Evolutionary conservation across 345 rosid genomes (phyloP).

Genomic region (Populus euphratica): DNA sequence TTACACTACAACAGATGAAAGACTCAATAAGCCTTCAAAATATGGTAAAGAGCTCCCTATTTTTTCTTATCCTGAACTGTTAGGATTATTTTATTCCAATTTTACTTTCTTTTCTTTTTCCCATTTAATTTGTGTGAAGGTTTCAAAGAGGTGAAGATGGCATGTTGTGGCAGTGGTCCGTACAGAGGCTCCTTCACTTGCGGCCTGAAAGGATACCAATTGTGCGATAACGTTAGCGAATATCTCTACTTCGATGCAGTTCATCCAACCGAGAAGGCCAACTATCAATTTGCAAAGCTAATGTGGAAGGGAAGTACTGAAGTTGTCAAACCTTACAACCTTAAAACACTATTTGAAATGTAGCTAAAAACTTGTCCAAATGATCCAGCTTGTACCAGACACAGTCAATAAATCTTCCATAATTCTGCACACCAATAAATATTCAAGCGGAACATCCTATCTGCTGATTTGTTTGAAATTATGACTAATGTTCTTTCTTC

Average conservation of each 20-base stretch:
- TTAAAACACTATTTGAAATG: background rate
- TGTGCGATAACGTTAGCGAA: conserved; percentile 20
- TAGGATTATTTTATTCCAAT: background rate
- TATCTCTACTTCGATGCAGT: conserved; percentile 34
- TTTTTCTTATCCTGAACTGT: too few relatives aligned
- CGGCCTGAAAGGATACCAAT: conserved; percentile 13
- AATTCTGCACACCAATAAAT: too few relatives aligned
- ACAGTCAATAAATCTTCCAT: too few relatives aligned
- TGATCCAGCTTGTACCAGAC: too few relatives aligned
- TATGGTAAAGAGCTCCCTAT: conserved; percentile 4
- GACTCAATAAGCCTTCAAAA: conserved; percentile 17
- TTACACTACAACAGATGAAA: background rate
- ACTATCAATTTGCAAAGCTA: background rate
- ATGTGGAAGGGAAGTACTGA: conserved; percentile 11
- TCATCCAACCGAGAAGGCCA: conserved; percentile 34
- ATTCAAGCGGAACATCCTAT: too few relatives aligned
- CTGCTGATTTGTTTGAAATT: too few relatives aligned
- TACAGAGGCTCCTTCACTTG: conserved; percentile 5
- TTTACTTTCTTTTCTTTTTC: background rate
- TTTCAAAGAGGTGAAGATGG: conserved; percentile 5
- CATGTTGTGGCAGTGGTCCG: conserved; percentile 16
- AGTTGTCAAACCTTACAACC: background rate
- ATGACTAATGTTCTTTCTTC: too few relatives aligned
- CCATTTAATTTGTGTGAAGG: background rate
- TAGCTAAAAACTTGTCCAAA: too few relatives aligned